Conservation (phyloP, 257 asterid species). For the Solanum etuberosum region DNA sequence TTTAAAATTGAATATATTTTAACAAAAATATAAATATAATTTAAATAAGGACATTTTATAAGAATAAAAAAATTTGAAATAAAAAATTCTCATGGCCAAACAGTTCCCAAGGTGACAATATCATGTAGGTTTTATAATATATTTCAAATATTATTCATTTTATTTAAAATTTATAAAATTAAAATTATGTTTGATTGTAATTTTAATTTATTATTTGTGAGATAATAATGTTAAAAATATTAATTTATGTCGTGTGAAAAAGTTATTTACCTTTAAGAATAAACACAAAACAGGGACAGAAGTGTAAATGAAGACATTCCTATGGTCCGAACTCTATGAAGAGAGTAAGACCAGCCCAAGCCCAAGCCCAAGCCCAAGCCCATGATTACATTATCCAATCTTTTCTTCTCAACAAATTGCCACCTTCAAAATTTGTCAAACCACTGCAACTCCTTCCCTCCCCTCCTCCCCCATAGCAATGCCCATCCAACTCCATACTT, state of each 20-base stretch:
- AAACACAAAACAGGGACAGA: background rate
- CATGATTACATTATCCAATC: background rate
- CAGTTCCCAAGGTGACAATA: background rate
- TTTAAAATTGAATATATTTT: no score
- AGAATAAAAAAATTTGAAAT: no score
- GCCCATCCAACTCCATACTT: slow-evolving; percentile 43
- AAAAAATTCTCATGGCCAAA: background rate
- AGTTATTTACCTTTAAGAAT: background rate
- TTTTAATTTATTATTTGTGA: no score
- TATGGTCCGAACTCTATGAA: background rate
- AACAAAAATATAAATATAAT: no score
- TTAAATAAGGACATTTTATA: no score
- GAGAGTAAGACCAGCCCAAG: background rate
- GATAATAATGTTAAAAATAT: no score
- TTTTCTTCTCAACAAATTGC: background rate
- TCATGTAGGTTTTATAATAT: background rate
- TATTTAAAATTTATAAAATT: no score
- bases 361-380: background rate
- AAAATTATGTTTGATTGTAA: no score
- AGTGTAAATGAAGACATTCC: background rate
- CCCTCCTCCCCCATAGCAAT: slow-evolving; percentile 11
- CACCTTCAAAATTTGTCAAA: background rate
- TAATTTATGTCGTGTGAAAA: no score
- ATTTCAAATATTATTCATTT: background rate
- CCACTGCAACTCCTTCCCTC: background rate